These are phyloP conservation scores for Castanea sativa DNA, from an alignment of 306 rosid species.

Conservation along the genomic window DNA sequence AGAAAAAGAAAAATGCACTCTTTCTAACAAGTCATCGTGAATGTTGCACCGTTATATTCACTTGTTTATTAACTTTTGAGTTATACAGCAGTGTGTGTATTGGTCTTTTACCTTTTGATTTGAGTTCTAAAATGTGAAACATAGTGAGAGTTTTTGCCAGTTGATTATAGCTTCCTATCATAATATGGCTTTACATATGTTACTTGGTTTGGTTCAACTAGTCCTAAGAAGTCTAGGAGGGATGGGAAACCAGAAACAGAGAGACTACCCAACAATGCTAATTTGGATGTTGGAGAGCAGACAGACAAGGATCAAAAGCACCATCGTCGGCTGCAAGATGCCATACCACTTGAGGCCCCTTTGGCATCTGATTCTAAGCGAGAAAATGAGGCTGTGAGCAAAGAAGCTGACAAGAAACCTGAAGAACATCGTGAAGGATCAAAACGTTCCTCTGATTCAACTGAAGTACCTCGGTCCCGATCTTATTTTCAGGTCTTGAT, in stretches of 20 bases:
- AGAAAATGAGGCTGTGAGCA: conserved; percentile 34
- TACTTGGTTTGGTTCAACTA: conserved; percentile 23
- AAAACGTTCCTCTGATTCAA: conserved; percentile 43
- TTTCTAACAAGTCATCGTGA: too few species aligned
- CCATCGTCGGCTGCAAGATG: conserved; percentile 32
- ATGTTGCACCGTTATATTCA: too few species aligned
- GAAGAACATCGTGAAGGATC: conserved; percentile 33
- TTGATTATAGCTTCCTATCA: conserved; percentile 11
- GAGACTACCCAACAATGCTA: conserved; percentile 31
- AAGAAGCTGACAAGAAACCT: conserved; percentile 40
- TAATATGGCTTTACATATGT: conserved; percentile 6
- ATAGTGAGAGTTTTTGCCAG: background rate
- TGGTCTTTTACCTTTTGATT: background rate
- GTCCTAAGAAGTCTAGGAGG: conserved; percentile 82
- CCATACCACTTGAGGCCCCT: conserved; percentile 33
- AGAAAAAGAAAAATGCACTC: too few species aligned
- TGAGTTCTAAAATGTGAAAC: background rate
- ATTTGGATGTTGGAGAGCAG: conserved; percentile 34
- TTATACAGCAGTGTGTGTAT: background rate
- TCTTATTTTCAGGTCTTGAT: conserved; percentile 60
- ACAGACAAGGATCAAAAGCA: conserved; percentile 44
- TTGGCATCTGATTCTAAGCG: conserved; percentile 34
- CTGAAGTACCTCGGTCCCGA: conserved; percentile 54
- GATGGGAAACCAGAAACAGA: conserved; percentile 54
- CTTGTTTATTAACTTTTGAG: background rate